Conservation (phyloP, 2,329 filamentous ascomycete genomes). For the Ophiocordyceps sinensis region DNA sequence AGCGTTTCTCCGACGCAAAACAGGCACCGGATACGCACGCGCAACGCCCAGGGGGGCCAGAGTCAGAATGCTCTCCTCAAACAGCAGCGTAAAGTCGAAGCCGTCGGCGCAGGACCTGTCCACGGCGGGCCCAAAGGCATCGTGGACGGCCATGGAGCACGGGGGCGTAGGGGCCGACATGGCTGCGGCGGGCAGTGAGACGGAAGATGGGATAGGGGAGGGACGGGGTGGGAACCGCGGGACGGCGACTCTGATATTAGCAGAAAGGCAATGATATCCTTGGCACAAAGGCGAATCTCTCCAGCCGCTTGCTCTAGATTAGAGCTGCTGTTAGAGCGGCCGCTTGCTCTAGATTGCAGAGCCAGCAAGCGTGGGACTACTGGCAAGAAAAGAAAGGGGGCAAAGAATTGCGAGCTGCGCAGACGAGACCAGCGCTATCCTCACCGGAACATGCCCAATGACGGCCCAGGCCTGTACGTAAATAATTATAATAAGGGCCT, state of each 20-base stretch:
- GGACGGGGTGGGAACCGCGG: neutral
- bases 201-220: neutral
- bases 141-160: conserved; percentile 4
- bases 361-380: too few species aligned
- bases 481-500: too few species aligned
- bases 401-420: too few species aligned
- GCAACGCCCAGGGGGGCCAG: conserved; percentile 8
- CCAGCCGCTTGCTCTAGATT: too few species aligned
- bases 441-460: too few species aligned
- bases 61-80: conserved; percentile 12
- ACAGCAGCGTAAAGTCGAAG: conserved; percentile 15
- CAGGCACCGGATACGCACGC: conserved; percentile 1
- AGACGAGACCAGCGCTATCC: too few species aligned
- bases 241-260: neutral
- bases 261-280: too few species aligned
- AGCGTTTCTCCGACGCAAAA: neutral
- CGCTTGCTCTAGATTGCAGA: too few species aligned
- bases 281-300: neutral
- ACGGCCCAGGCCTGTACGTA: too few species aligned
- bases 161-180: neutral
- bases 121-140: conserved; percentile 8
- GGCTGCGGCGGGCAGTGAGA: neutral
- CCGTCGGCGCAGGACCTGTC: conserved; percentile 8
- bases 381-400: too few species aligned
- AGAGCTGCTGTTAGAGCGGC: too few species aligned